A percentile compares a stretch with the other conserved stretches of the same genome.
phyloP scores from a whole-genome alignment of 139 green algal species.

The Yamagishiella unicocca region DNA sequence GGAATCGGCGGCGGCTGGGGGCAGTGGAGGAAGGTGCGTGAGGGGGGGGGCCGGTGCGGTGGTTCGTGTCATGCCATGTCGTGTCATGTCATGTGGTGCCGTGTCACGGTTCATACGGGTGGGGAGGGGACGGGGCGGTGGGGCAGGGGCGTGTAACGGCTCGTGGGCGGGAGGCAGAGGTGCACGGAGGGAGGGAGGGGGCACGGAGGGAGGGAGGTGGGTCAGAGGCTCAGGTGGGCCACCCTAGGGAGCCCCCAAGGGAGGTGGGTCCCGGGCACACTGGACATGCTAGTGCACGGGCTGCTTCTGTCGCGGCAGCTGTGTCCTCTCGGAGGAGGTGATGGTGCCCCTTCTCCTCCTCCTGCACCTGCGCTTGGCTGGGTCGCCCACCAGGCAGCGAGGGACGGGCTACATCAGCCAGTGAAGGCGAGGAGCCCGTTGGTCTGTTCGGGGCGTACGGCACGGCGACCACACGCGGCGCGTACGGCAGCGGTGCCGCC shows the following conservation, averaged over 20 bases:
- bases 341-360: not conserved
- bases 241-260: not conserved
- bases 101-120: not conserved
- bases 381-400: not conserved
- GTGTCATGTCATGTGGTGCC: too few relatives aligned
- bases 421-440: not conserved
- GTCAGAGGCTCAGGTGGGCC: not conserved
- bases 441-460: not conserved
- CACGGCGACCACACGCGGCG: not conserved
- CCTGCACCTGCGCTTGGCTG: not conserved
- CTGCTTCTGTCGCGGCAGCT: not conserved
- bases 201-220: not conserved
- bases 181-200: not conserved
- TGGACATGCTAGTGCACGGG: not conserved
- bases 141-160: not conserved
- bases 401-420: not conserved
- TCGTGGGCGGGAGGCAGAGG: not conserved
- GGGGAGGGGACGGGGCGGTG: not conserved
- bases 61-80: too few relatives aligned
- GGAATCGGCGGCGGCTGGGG: not conserved
- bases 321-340: too few relatives aligned
- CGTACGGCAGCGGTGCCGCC: not conserved
- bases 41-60: not conserved
- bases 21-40: not conserved
- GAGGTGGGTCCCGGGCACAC: too few relatives aligned